Percentiles rank a stretch among this genome's conserved stretches.
These are phyloP conservation scores for Phoma herbarum DNA, from an alignment of 2,329 filamentous ascomycete genomes.

Conservation along the genomic window DNA sequence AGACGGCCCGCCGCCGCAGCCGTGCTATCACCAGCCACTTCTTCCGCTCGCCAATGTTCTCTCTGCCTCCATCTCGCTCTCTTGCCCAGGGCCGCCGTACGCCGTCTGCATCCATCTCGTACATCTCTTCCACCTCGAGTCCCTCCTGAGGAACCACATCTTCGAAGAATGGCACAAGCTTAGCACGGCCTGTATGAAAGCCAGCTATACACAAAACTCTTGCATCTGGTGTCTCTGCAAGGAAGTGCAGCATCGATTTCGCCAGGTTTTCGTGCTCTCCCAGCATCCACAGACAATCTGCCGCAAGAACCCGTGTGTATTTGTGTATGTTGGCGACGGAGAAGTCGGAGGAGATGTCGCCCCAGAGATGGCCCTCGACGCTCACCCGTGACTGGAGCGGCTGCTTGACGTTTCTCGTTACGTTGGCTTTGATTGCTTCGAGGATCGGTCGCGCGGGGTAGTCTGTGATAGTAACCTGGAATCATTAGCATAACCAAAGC, in stretches of 20 bases:
- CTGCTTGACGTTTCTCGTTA: slow-evolving; percentile 60
- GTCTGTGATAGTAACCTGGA: slow-evolving; percentile 68
- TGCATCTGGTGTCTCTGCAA: slow-evolving; percentile 57
- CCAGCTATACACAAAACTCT: slow-evolving; percentile 73
- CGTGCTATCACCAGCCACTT: slow-evolving; percentile 72
- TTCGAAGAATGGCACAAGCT: slow-evolving; percentile 73
- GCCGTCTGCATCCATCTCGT: slow-evolving; percentile 74
- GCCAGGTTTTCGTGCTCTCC: slow-evolving; percentile 74
- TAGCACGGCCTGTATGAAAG: slow-evolving; percentile 74
- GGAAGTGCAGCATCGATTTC: slow-evolving; percentile 69
- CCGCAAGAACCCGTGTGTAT: slow-evolving; percentile 72
- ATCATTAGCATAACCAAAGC: background rate
- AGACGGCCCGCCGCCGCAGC: slow-evolving; percentile 32
- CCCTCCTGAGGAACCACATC: slow-evolving; percentile 57
- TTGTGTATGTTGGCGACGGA: slow-evolving; percentile 46
- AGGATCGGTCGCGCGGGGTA: slow-evolving; percentile 71
- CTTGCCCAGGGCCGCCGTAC: slow-evolving; percentile 66
- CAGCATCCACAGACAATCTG: slow-evolving; percentile 80
- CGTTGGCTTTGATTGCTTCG: slow-evolving; percentile 66
- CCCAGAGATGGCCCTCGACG: slow-evolving; percentile 72
- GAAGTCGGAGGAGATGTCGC: slow-evolving; percentile 59
- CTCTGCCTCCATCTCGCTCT: slow-evolving; percentile 65
- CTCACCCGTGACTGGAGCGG: slow-evolving; percentile 49
- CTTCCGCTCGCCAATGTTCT: slow-evolving; percentile 71
- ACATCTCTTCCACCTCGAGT: slow-evolving; percentile 70